Evolutionary conservation across 2,329 filamentous ascomycete genomes (phyloP), one percentile per base, ranked within the genome.

Genomic region (Aspergillus sp.): DNA sequence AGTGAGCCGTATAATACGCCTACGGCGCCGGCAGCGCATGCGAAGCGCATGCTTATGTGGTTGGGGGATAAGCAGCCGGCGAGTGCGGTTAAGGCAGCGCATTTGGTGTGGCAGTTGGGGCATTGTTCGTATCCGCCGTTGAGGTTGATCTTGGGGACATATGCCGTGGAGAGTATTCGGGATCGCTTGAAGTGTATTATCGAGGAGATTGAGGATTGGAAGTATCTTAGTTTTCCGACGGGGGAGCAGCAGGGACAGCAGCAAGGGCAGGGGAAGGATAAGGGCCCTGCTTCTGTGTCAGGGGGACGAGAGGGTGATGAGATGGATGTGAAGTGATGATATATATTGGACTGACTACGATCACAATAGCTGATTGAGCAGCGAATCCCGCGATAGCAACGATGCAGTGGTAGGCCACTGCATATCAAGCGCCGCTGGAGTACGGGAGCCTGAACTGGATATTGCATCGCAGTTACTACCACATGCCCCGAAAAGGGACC

Each of bases 71-170:
- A 91, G 63, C 94, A 98, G 76, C 94, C 94, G 4, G 95, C 92
- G 12, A 96, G 91, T 74, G 92, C 92, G 0, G 89, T 97, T 57
- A 97, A 96, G 77, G 94, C 92, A 62, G 92, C 92, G 2, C 92
- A 98, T 80, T 80, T 98, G 59, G 89, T 97, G 6, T 98, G 95
- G 95, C 89, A 97, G 80, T 79, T 98, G 47, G 95, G 89, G 0
- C 95, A 98, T 80, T 98, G 94, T 78, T 89, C 88, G n/a, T 97
- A 92, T 73, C 95, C 95, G 53, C 95, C 95, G 0, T 75, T 98
- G 65, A 81, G 95, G 36, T 78, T 99, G 60, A 80, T 97, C n/a
- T 78, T 98, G 23, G 95, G 95, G 0, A 96, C 89, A 65, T 98
- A 96, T 78, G 94, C 95, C 1, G 94, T 98, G 39, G 94, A 99